These are phyloP conservation scores for Candida glucosophila DNA, from an alignment of 1,139 yeast species.

Conservation along the genomic window DNA sequence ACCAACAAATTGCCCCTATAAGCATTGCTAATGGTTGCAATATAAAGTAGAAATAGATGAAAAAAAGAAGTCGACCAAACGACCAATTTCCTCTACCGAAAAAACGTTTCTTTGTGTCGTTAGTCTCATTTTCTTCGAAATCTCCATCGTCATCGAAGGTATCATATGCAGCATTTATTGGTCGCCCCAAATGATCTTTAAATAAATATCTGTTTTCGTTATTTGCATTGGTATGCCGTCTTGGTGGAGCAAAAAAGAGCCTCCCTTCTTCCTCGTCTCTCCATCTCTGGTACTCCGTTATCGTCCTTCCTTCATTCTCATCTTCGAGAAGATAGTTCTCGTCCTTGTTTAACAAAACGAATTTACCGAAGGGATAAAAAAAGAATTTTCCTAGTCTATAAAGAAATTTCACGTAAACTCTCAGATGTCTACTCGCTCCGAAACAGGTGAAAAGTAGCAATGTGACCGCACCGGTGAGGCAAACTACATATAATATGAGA, in stretches of 20 bases:
- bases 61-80: conserved; percentile 72
- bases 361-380: conserved; percentile 82
- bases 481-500: conserved; percentile 42
- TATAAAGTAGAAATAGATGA: conserved; percentile 58
- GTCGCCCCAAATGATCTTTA: conserved; percentile 38
- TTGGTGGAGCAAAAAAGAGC: conserved; percentile 62
- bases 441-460: conserved; percentile 43
- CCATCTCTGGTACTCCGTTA: conserved; percentile 86
- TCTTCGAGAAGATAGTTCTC: conserved; percentile 81
- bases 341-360: conserved; percentile 71
- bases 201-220: conserved; percentile 29
- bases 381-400: conserved; percentile 62
- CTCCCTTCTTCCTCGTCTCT: conserved; percentile 69
- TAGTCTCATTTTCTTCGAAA: conserved; percentile 9
- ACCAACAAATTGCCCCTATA: conserved; percentile 64
- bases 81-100: conserved; percentile 96
- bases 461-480: conserved; percentile 37
- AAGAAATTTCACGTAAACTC: conserved; percentile 53
- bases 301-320: conserved; percentile 77
- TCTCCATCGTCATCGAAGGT: conserved; percentile 4
- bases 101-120: conserved; percentile 46
- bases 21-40: conserved; percentile 59
- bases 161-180: conserved; percentile 29
- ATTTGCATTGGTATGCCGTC: conserved; percentile 28
- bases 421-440: conserved; percentile 24